Evolutionary conservation across 768 basidiomycete species (phyloP), one percentile per base, ranked within the genome.

Genomic region (Suillus occidentalis): DNA sequence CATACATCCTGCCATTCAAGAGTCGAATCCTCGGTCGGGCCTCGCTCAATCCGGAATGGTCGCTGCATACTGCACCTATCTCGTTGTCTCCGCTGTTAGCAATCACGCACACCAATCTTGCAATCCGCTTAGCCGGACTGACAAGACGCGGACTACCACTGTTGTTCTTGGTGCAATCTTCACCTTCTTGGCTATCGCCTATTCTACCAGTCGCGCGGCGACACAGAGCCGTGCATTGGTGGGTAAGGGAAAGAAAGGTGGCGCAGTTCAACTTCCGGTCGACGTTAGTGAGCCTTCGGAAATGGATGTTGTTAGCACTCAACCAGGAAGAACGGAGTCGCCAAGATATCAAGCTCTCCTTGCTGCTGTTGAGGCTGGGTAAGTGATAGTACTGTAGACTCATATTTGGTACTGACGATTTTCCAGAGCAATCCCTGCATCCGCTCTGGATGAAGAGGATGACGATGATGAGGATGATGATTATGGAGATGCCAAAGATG

Each of bases 101-200:
- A 99, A 99, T 73, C 94, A 97, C 77, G 87, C 87, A 9, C 91
- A 96, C 70, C 83, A 87, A 62, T 79, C 83, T 25, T 99, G 97
- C 82, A 99, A 99, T 76, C 97, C 97, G 0, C 83, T 98, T 12
- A 89, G 88, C 57, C 85, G 86, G 65, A 81, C 82, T 52, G 81
- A 80, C 28, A 85, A 86, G 57, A 92, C 96, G 0, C 88, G 89
- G 65, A 94, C 88, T 43, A 95, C 94, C 9, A 90, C 93, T 2
- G 87, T 97, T 55, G 81, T 98, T 34, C 83, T 98, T 52, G 97
- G 97, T 37, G 97, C 94, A 9, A 76, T 94, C 13, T 97, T 99
- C 78, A 99, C 97, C 0, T 99, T 99, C 87, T 78, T 99, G 55
- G 96, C 97, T 6, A 97, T 99, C 69, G 97, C 97, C 8, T 99